A percentile compares a stretch with the other conserved stretches of the same genome.
Conservation (phyloP, 2,329 filamentous ascomycete genomes). For the Colletotrichum theobromicola region DNA sequence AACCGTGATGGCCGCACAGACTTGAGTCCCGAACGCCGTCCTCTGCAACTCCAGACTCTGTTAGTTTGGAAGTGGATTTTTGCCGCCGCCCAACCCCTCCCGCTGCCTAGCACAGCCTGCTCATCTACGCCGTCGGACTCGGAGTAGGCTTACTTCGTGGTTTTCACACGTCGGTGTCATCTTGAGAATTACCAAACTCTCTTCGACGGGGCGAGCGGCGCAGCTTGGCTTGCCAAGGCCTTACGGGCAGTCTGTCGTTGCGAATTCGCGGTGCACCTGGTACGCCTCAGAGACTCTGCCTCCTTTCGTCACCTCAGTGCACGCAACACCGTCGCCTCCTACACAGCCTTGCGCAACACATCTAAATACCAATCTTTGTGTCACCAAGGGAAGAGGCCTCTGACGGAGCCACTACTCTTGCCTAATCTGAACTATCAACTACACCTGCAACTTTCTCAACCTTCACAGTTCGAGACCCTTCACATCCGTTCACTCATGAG, state of each 20-base stretch:
- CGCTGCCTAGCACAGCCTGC: constrained; percentile 15
- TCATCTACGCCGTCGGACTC: not conserved
- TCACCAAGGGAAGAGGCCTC: not conserved
- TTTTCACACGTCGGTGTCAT: not conserved
- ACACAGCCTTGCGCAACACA: not conserved
- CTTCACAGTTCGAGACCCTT: not conserved
- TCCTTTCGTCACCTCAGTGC: not conserved
- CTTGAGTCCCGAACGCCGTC: not conserved
- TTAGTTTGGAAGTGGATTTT: not conserved
- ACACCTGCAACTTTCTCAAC: not conserved
- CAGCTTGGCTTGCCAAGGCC: constrained; percentile 1
- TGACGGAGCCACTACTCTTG: not conserved
- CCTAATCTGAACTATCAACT: not conserved
- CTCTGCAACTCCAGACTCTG: not conserved
- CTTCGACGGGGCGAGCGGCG: constrained; percentile 16
- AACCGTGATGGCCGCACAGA: not conserved
- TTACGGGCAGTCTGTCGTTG: not conserved
- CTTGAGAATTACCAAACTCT: not conserved
- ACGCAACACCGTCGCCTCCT: not conserved
- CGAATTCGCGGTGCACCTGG: not conserved
- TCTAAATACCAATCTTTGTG: constrained; percentile 1
- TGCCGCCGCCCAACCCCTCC: not conserved
- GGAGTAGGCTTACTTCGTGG: not conserved
- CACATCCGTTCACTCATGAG: not conserved
- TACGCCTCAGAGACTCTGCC: constrained; percentile 3